phyloP scores from a whole-genome alignment of 352 stramenopile genomes.

The Aphanomyces stellatus region DNA sequence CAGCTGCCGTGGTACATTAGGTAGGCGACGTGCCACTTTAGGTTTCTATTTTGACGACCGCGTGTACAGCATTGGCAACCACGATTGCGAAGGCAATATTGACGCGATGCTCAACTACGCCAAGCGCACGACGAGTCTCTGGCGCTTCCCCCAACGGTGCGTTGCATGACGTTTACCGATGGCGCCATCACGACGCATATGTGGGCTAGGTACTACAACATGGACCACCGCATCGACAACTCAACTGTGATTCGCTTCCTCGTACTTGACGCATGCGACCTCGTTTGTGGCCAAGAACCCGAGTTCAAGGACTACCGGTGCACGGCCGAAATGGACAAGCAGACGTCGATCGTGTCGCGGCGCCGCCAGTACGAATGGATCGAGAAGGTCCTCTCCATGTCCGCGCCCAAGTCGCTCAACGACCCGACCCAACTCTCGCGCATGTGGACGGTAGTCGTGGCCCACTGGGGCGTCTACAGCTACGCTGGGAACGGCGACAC shows the following conservation, averaged over 20 bases:
- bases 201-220: constrained; percentile 46
- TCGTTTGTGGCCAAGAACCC: constrained; percentile 55
- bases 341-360: constrained; percentile 51
- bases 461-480: constrained; percentile 80
- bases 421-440: constrained; percentile 32
- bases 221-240: constrained; percentile 63
- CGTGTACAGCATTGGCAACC: constrained; percentile 60
- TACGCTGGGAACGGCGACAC: constrained; percentile 77
- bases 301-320: constrained; percentile 70
- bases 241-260: constrained; percentile 76
- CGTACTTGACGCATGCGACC: constrained; percentile 69
- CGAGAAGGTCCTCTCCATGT: constrained; percentile 36
- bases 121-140: constrained; percentile 50
- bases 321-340: constrained; percentile 64
- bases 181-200: neutral
- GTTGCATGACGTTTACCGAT: neutral
- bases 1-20: constrained; percentile 80
- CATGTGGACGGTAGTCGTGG: constrained; percentile 82
- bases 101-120: constrained; percentile 75
- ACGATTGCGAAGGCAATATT: constrained; percentile 81
- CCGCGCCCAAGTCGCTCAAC: constrained; percentile 37
- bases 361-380: constrained; percentile 72
- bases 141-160: constrained; percentile 59
- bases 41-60: neutral
- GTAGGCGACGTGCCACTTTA: constrained; percentile 30